These are phyloP conservation scores for Atkinsonella texensis DNA, from an alignment of 2,329 filamentous ascomycete genomes.

Conservation along the genomic window DNA sequence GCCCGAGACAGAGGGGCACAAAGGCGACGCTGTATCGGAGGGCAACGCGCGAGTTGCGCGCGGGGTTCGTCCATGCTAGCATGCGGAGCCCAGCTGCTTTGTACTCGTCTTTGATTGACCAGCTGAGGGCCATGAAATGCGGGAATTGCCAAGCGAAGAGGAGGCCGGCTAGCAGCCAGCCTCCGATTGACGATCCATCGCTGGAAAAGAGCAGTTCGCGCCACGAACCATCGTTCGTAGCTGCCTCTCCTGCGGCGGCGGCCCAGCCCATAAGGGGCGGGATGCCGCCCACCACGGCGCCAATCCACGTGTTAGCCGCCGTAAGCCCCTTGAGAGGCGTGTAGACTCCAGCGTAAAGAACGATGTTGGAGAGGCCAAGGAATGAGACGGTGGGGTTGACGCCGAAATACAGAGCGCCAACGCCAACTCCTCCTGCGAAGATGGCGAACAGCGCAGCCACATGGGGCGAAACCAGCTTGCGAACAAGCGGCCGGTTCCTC, in stretches of 20 bases:
- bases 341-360: constrained; percentile 82
- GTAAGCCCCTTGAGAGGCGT: constrained; percentile 84
- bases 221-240: constrained; percentile 64
- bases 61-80: constrained; percentile 81
- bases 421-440: constrained; percentile 56
- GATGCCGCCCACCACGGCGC: constrained; percentile 83
- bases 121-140: constrained; percentile 91
- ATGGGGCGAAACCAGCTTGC: constrained; percentile 60
- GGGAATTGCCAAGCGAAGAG: constrained; percentile 97
- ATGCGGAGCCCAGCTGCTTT: constrained; percentile 54
- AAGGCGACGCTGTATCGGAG: constrained; percentile 77
- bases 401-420: constrained; percentile 67
- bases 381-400: constrained; percentile 90
- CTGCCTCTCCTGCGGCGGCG: constrained; percentile 80
- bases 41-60: constrained; percentile 74
- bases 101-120: constrained; percentile 84
- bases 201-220: constrained; percentile 60
- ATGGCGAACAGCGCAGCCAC: constrained; percentile 69
- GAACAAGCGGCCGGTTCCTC: constrained; percentile 76
- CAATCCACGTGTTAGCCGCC: constrained; percentile 87
- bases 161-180: constrained; percentile 76
- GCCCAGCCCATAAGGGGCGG: constrained; percentile 98
- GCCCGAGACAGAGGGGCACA: constrained; percentile 70
- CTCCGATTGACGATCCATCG: constrained; percentile 55
- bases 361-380: constrained; percentile 73